These are phyloP conservation scores for Tricholoma matsutake DNA, from an alignment of 768 basidiomycete genomes.

Conservation along the genomic window DNA sequence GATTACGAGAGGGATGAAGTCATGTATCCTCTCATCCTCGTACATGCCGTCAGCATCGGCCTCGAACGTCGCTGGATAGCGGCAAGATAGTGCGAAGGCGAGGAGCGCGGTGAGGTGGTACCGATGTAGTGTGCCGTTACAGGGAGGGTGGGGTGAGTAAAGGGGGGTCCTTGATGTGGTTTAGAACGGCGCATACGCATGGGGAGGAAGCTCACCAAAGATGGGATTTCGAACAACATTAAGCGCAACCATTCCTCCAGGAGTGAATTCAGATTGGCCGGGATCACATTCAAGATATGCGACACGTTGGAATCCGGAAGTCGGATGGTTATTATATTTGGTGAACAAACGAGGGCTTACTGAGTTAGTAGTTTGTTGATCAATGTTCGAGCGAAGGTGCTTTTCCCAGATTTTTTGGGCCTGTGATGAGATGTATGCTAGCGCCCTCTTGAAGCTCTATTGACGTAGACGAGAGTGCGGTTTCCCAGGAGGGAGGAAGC, in stretches of 20 bases:
- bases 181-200: not conserved
- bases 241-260: conserved; percentile 81
- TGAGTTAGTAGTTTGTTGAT: conserved; percentile 63
- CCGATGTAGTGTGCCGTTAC: conserved; percentile 80
- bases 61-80: conserved; percentile 66
- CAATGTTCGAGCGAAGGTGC: conserved; percentile 75
- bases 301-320: conserved; percentile 66
- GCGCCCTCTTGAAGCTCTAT: not conserved
- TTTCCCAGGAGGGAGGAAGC: conserved; percentile 37
- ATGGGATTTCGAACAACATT: conserved; percentile 63
- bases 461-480: conserved; percentile 24
- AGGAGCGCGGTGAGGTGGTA: conserved; percentile 69
- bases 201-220: conserved; percentile 51
- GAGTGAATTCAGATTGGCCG: conserved; percentile 92
- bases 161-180: conserved; percentile 66
- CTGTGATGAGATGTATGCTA: conserved; percentile 67
- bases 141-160: conserved; percentile 77
- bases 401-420: conserved; percentile 86
- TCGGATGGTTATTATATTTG: not conserved
- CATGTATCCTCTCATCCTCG: conserved; percentile 38
- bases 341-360: conserved; percentile 33
- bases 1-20: conserved; percentile 77
- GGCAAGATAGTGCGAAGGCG: conserved; percentile 73
- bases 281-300: conserved; percentile 92
- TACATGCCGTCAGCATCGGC: conserved; percentile 29